Base-by-base conservation (phyloP, 164 flowering plant species). In the Santalum album region DNA sequence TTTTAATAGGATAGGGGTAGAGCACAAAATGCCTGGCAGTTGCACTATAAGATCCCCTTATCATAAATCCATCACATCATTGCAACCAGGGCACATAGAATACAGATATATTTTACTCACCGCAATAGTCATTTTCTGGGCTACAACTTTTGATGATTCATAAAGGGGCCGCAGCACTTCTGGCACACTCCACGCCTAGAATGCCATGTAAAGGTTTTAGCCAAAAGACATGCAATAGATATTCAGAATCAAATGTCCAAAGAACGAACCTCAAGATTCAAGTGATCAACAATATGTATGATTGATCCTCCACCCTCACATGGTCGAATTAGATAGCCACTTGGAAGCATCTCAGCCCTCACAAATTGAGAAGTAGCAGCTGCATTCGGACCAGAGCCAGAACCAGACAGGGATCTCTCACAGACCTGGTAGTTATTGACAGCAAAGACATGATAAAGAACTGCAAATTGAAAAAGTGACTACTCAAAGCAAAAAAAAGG, bases 271-370 rank as follows among this genome's bases (percentile, higher is more conserved):
- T 86, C 83, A 43, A 82, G 87, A 78, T 88, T 81, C 22, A 91
- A 72, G 75, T 88, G 98, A 63, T 91, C 98, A 47, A 88, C 98
- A 40, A 91, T 84, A 66, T 91, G 95, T 43, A 91, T 79, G 51
- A 84, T 82, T 35, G 96, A 88, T 25, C 98, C 98, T 59, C 98
- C 96, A 42, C 96, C 98, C 22, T 88, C 98, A 66, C 95, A 88
- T 36, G 98, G 87, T 7, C 92, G 73, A 62, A 91, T 78, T 61
- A 88, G 65, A 74, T 88, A 91, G 35, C 98, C 98, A 67, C 96
- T 86, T 7, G 98, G 90, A 62, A 84, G 85, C 78, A 84, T 84
- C 63, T 87, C 87, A 43, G 84, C 96, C 63, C 98, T 77, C 17
- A 80, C 86, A 68, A 82, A 91, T 61, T 87, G 96, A 22, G 83